Evolutionary conservation across 1,284 basidiomycete species (phyloP).

Genomic region (Mrakiaceae sp.): DNA sequence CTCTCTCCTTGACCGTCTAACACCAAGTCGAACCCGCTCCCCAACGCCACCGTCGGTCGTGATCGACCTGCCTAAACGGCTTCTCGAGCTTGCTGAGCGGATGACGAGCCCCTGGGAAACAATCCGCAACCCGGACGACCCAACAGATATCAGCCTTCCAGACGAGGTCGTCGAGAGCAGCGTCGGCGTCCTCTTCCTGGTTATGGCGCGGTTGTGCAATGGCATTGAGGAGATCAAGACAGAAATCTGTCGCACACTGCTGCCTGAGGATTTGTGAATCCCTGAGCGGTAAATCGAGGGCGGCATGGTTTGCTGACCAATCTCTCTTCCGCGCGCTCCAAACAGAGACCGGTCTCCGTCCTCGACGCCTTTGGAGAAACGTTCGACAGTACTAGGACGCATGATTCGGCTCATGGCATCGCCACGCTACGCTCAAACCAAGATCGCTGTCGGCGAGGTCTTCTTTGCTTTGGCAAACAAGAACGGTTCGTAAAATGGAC

Average conservation of each 20-base stretch:
- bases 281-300: not conserved
- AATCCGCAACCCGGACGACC: conserved; percentile 22
- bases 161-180: conserved; percentile 52
- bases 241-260: conserved; percentile 50
- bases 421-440: conserved; percentile 56
- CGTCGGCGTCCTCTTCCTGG: conserved; percentile 58
- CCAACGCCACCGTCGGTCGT: conserved; percentile 9
- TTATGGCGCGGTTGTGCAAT: conserved; percentile 56
- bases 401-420: conserved; percentile 64
- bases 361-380: conserved; percentile 51
- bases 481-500: conserved; percentile 47
- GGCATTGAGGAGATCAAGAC: conserved; percentile 48
- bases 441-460: conserved; percentile 71
- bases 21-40: conserved; percentile 9
- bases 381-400: conserved; percentile 60
- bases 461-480: conserved; percentile 66
- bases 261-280: conserved; percentile 54
- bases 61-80: not conserved
- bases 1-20: conserved; percentile 15
- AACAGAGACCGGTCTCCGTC: conserved; percentile 50
- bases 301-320: not conserved
- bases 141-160: not conserved
- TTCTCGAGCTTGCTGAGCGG: not conserved
- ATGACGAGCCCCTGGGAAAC: conserved; percentile 21
- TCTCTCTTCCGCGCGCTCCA: not conserved